Evolutionary conservation across 2,329 filamentous ascomycete species (phyloP), one percentile per base, ranked within the genome.

Genomic region (Hypoxylon sp.): DNA sequence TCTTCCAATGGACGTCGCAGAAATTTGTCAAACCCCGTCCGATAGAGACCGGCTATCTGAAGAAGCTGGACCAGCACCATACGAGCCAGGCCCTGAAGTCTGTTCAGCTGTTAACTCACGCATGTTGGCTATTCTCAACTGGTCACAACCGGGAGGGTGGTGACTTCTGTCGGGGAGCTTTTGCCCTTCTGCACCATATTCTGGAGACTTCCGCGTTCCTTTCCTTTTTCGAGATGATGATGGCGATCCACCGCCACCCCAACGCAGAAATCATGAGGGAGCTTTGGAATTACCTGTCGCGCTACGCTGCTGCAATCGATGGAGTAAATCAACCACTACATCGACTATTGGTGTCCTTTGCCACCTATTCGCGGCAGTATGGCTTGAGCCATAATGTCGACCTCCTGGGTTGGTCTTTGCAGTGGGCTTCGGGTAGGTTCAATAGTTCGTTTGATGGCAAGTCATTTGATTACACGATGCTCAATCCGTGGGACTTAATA

Each of bases 401-500:
- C 3, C 55, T 64, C 44, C 17, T 63, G 7, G 59, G 62, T 32
- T 65, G 63, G 64, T 52, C 55, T 3, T 53, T 62, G 23, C 56
- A 60, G 6, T 61, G 60, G 50, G 55, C 64, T 1, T 64, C 62
- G 34, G 42, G 30, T 16, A 55, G 60, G 21, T 58, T 57, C 21
- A 57, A 61, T 31, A 61, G 62, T 37, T 59, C 35, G n/a, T 63
- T 66, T 27, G 64, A 66, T 19, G 62, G 62, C n/a, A 58, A 57
- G 17, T 54, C 60, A 5, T 66, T 66, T 36, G 64, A 66, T 36
- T 66, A 65, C 37, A 65, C 59, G 8, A 56, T 64, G 43, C 55
- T 66, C 8, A 51, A 55, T n/a, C 64, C 64, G 9, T 66, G 64
- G 64, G 64, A 66, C 35, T 50, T 66, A 12, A 42, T 63, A 2